Evolutionary conservation across 257 asterid species (phyloP).

Genomic region (Henckelia pumila): DNA sequence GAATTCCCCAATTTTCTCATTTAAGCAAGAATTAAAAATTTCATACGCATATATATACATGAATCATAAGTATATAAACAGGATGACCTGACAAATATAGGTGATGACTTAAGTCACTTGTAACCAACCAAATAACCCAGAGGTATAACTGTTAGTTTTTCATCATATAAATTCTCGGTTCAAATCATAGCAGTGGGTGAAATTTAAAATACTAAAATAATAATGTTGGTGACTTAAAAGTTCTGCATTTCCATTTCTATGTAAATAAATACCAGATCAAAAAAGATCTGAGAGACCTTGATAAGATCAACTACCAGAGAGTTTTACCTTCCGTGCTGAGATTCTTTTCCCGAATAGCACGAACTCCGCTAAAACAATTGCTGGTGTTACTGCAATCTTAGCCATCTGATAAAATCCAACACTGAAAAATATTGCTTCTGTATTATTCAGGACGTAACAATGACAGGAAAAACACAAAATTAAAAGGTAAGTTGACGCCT

Average conservation of each 20-base stretch:
- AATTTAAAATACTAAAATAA: too few relatives aligned
- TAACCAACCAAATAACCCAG: not conserved
- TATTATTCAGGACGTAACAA: slow-evolving; percentile 21
- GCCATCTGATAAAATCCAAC: slow-evolving; percentile 99
- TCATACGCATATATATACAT: not conserved
- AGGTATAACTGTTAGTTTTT: not conserved
- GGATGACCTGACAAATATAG: not conserved
- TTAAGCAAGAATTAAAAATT: too few relatives aligned
- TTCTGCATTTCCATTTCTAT: not conserved
- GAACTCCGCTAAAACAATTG: slow-evolving; percentile 87
- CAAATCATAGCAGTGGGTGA: not conserved
- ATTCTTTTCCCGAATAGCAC: slow-evolving; percentile 64
- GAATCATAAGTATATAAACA: not conserved
- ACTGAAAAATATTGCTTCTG: slow-evolving; percentile 42
- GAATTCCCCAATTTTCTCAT: not conserved
- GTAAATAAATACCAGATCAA: not conserved
- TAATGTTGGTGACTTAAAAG: not conserved
- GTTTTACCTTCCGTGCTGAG: slow-evolving; percentile 62
- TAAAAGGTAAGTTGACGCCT: slow-evolving; percentile 18
- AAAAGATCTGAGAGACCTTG: not conserved
- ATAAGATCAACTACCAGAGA: not conserved
- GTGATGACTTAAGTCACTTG: not conserved
- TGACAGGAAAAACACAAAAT: not conserved
- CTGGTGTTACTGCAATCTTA: slow-evolving; percentile 96
- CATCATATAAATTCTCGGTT: not conserved